Evolutionary conservation across 2,329 filamentous ascomycete species (phyloP).

Genomic region (Didymella glomerata): DNA sequence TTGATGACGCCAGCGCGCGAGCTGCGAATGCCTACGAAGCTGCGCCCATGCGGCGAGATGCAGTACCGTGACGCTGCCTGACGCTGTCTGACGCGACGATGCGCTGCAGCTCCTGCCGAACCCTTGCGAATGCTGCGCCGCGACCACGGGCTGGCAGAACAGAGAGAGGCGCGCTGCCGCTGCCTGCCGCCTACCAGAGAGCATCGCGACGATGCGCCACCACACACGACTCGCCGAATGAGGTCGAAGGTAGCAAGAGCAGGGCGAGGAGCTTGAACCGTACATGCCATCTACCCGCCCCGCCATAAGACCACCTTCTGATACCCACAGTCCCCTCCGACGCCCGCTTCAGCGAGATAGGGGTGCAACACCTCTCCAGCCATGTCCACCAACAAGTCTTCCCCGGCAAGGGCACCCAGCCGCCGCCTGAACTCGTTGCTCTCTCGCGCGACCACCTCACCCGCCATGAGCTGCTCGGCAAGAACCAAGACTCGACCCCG

Average conservation of each 20-base stretch:
- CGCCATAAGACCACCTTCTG: neutral
- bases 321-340: slow-evolving; percentile 52
- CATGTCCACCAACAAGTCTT: slow-evolving; percentile 88
- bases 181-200: slow-evolving; percentile 22
- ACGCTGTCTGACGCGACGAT: slow-evolving; percentile 32
- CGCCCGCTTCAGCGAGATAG: slow-evolving; percentile 88
- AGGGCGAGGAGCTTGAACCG: slow-evolving; percentile 31
- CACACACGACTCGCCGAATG: slow-evolving; percentile 26
- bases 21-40: too few relatives aligned
- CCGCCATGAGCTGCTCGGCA: slow-evolving; percentile 87
- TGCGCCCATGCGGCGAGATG: slow-evolving; percentile 30
- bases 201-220: slow-evolving; percentile 40
- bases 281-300: slow-evolving; percentile 1
- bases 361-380: slow-evolving; percentile 89
- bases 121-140: slow-evolving; percentile 30
- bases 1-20: slow-evolving; percentile 16
- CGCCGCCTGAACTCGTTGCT: slow-evolving; percentile 76
- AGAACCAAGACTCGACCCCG: slow-evolving; percentile 77
- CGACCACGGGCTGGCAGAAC: slow-evolving; percentile 23
- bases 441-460: slow-evolving; percentile 83
- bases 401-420: slow-evolving; percentile 60
- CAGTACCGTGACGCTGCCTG: slow-evolving; percentile 29
- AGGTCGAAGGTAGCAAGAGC: slow-evolving; percentile 15
- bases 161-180: slow-evolving; percentile 1
- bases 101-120: slow-evolving; percentile 42